Percentiles rank a stretch among this genome's conserved stretches.
Evolutionary conservation across 352 stramenopile genomes (phyloP).

Genomic region (Phytophthora niederhauseri): DNA sequence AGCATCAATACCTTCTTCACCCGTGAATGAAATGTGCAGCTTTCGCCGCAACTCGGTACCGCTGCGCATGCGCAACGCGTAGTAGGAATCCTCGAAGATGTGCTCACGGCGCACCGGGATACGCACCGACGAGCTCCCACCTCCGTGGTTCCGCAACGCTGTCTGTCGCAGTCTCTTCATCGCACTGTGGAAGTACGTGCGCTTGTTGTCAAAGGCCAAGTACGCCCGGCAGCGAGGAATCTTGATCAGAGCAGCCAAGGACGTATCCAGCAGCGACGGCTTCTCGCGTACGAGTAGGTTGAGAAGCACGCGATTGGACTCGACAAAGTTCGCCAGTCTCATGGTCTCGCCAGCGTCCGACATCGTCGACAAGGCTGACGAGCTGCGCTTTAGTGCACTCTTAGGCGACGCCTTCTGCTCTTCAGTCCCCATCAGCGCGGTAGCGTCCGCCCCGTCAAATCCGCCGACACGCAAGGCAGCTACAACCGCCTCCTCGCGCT

Average conservation of each 20-base stretch:
- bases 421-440: slow-evolving; percentile 29
- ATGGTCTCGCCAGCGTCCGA: slow-evolving; percentile 71
- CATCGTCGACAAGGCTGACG: slow-evolving; percentile 45
- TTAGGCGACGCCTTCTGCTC: slow-evolving; percentile 40
- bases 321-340: slow-evolving; percentile 93
- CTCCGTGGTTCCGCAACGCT: slow-evolving; percentile 85
- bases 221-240: slow-evolving; percentile 95
- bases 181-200: slow-evolving; percentile 98
- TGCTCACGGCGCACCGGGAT: slow-evolving; percentile 94
- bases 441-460: slow-evolving; percentile 50
- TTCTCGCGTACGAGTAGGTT: slow-evolving; percentile 98
- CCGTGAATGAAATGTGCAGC: slow-evolving; percentile 98
- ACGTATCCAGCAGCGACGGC: slow-evolving; percentile 95
- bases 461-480: slow-evolving; percentile 70
- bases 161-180: slow-evolving; percentile 91
- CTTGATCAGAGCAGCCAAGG: slow-evolving; percentile 96
- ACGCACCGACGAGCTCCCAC: slow-evolving; percentile 90
- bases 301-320: slow-evolving; percentile 95
- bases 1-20: slow-evolving; percentile 99
- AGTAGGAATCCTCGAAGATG: slow-evolving; percentile 99
- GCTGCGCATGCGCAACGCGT: slow-evolving; percentile 96
- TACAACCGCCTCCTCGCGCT: slow-evolving; percentile 81
- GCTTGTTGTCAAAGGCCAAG: slow-evolving; percentile 99
- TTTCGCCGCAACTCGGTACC: slow-evolving; percentile 97
- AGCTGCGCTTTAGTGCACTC: slow-evolving; percentile 40